Base-by-base conservation (phyloP, 2,329 filamentous ascomycete species). In the Hypoxylon sp. region DNA sequence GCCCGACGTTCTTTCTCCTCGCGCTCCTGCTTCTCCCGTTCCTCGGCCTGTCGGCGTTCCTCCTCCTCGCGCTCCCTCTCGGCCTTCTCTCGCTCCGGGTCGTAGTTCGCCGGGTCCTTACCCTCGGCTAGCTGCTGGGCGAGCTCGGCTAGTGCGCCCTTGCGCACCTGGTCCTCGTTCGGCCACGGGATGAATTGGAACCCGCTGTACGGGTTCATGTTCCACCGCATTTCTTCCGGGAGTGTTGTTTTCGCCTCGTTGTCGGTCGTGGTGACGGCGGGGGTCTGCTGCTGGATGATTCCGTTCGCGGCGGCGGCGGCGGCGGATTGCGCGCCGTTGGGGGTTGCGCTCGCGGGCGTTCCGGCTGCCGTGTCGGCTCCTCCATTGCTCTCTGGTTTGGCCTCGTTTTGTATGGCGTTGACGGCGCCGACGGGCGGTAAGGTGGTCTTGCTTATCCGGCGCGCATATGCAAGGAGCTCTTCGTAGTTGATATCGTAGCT, bases 101-200 rank as follows among this genome's bases (percentile, higher is more conserved):
- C 83, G 64, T 81, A 82, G 25, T 76, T 78, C 44, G 74, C 78
- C 6, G 83, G 84, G 65, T 89, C 82, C 58, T 82, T 78, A 5
- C 85, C 86, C 44, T 77, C 72, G 62, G 88, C 84, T 4, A 80
- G 60, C 55, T 90, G 77, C 16, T 77, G 72, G 63, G 91, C 85
- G 32, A 83, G 80, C 6, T 77, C 75, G 0, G 84, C 86, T 30
- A 95, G 75, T 1, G 85, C 84, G 25, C 90, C 89, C 11, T 75
- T 74, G 21, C 83, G 80, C 56, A 94, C 89, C 51, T 84, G 80
- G 21, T 87, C 82, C 56, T 90, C 84, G 19, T 76, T 77, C 0
- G 90, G 90, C 90, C 90, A 95, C 1, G 90, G 90, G 35, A 84
- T 79, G 73, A 91, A 95, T n/a, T 75, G 66, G 26, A 79, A 75